Base-by-base conservation (phyloP, 345 rosid genomes). In the Gossypium sturtianum region DNA sequence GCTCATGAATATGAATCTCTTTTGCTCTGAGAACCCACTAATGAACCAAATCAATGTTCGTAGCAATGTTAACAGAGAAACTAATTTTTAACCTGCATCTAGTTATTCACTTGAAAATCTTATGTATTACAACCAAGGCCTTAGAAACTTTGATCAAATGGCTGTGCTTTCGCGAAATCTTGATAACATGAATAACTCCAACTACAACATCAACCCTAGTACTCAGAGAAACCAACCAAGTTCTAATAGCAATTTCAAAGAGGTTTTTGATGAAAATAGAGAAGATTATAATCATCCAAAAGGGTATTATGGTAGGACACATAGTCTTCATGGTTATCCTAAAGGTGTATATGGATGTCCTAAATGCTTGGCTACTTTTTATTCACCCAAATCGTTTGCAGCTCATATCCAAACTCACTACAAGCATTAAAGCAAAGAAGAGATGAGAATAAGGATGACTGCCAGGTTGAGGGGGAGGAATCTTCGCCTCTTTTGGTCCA, bases 331-430 rank as follows among this genome's bases (percentile, higher is more conserved):
- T 59, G 54, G 51, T 44, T 54, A 41, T 25, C 78, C 76, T 61
- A 1, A 78, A 25, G 80, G 84, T 3, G 80, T 79, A 0, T 73
- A 81, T 74, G 67, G 47, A 12, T 84, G 83, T 70, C 84, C 84
- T 22, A 75, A 7, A 69, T 75, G 84, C 75, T 29, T 22, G 0
- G 16, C 1, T 2, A 70, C 23, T 65, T 72, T 74, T 38, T 3
- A 15, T 10, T 53, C 22, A 0, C 79, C 84, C 2, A 80, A 79
- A 13, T 25, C 3, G 0, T 79, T 81, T 70, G 80, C 83, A 15
- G 72, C 78, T n/a, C 84, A 79, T 41, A 17, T 79, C 25, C 3
- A 11, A 6, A 25, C 17, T 12, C 79, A 79, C n/a, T 75, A 75
- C 72, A 71, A 29, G 65, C 0, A 1, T 2, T 84, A 81, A 67